Base-by-base conservation (phyloP, 192 early-diverging fungal genomes). In the Powellomyces hirtus region DNA sequence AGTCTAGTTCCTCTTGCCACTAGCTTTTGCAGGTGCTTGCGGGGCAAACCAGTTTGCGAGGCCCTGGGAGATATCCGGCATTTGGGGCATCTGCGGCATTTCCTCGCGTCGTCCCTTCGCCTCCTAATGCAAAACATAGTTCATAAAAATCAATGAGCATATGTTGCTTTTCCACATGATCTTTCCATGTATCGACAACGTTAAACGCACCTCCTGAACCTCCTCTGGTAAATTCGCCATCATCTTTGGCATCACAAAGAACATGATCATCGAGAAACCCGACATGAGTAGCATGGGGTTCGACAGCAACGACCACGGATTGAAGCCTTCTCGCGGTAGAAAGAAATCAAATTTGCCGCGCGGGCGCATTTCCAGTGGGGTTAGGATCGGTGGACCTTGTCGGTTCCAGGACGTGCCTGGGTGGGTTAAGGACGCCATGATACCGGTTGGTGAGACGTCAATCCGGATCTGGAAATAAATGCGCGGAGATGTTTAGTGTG, bases 201-300 rank as follows among this genome's bases (percentile, higher is more conserved):
- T 83, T 64, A 64, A 38, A 38, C 49, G 38, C n/a, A 22, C 40
- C 40, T 8, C 40, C 53, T 26, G 44, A 26, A 73, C 71, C 62
- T 86, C 86, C 2, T 81, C 85, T 31, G 88, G 85, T 62, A 89
- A 71, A 63, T 81, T 79, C 0, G 79, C 79, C 67, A 84, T 82
- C 50, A 90, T 65, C 66, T 86, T 85, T 42, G 88, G 88, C 73
- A 90, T 36, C 40, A 84, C 67, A 68, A 88, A 87, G 26, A 90
- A 72, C n/a, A 83, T 62, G 4, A 76, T 36, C 38, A 90, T 68
- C 34, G 82, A 82, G 27, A 78, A 78, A 29, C 81, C 84, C 52
- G 83, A 80, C 87, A 90, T 88, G 56, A 90, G 65, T 65, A 90
- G 79, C 71, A 88, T 88, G 11, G 88, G 88, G 62, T 88, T 90